phyloP scores from a whole-genome alignment of 2,329 filamentous ascomycete species.

The Sporothrix humicola region DNA sequence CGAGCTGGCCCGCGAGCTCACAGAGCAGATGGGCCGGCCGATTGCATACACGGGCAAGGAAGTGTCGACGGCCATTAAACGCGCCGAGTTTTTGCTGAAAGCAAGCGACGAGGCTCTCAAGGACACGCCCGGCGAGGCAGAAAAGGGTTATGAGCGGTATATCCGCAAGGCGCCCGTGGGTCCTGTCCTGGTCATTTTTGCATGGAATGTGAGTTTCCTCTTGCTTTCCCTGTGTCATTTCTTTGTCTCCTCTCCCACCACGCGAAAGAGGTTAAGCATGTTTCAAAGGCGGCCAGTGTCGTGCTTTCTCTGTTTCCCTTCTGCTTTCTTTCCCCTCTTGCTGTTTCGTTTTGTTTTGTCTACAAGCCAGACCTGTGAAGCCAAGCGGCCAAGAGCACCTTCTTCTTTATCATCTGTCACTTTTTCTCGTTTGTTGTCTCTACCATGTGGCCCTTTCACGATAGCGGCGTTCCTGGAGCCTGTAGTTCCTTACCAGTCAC shows the following conservation, averaged over 20 bases:
- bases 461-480: background rate
- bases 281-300: background rate
- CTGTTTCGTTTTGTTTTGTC: background rate
- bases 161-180: conserved; percentile 88
- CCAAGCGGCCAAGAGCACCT: background rate
- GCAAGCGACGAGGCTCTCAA: conserved; percentile 79
- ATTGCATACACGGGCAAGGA: conserved; percentile 87
- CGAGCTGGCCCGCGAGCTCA: conserved; percentile 82
- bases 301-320: background rate
- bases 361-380: background rate
- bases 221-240: background rate
- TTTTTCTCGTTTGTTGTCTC: background rate
- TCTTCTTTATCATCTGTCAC: background rate
- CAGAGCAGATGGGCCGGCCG: conserved; percentile 92
- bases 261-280: background rate
- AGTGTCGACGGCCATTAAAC: conserved; percentile 81
- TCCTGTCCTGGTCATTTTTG: conserved; percentile 86
- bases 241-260: conserved; percentile 15
- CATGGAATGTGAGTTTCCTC: conserved; percentile 82
- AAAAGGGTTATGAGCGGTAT: conserved; percentile 88
- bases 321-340: background rate
- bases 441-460: background rate
- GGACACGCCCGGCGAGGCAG: conserved; percentile 80
- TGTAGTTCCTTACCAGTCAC: background rate
- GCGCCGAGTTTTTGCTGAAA: conserved; percentile 84